A percentile compares a stretch with the other conserved stretches of the same genome.
phyloP scores from a whole-genome alignment of 768 basidiomycete species.

The Kwoniella bestiolae region DNA sequence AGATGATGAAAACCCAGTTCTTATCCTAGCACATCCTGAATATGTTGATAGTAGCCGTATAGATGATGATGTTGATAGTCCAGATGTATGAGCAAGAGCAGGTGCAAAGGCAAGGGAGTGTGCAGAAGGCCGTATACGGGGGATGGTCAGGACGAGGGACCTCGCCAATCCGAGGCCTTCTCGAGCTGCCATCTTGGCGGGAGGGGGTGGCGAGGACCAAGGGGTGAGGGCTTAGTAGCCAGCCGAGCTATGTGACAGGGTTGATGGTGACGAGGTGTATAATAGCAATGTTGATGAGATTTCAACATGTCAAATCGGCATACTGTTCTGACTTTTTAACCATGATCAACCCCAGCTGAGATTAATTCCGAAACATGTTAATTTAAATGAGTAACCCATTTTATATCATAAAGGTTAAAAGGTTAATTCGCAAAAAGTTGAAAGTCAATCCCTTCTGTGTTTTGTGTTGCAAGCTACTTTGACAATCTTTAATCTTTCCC shows the following conservation, averaged over 20 bases:
- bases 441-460: not conserved
- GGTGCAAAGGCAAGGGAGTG: not conserved
- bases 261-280: not conserved
- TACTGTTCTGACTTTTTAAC: not conserved
- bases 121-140: conserved; percentile 9
- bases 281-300: not conserved
- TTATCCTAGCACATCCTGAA: conserved; percentile 6
- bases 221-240: not conserved
- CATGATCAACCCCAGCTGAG: not conserved
- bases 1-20: conserved; percentile 4
- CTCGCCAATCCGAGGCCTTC: conserved; percentile 27
- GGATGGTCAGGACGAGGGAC: conserved; percentile 19
- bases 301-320: not conserved
- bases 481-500: not conserved
- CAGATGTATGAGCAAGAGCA: no score
- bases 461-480: not conserved
- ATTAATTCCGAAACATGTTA: not conserved
- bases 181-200: conserved; percentile 30
- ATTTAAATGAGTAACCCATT: not conserved
- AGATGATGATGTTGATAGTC: not conserved
- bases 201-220: not conserved
- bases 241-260: not conserved
- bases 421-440: conserved; percentile 3
- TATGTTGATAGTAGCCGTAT: conserved; percentile 8
- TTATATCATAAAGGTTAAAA: not conserved